Conservation (phyloP, 441 rosid genomes). For the Brassica hybrid region DNA sequence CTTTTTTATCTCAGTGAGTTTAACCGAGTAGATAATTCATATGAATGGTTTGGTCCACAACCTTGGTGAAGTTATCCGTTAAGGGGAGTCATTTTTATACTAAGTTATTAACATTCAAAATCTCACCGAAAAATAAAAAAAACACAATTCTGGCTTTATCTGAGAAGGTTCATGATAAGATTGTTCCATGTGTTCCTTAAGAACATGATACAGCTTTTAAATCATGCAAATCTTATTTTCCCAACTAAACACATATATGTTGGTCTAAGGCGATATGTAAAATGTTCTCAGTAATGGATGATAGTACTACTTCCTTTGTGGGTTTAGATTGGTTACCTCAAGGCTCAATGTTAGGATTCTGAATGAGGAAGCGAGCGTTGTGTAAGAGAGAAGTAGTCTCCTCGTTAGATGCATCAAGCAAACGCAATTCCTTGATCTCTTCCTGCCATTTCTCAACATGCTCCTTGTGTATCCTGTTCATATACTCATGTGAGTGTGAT, state of each 20-base stretch:
- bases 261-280: slow-evolving; percentile 17
- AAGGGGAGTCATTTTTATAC: slow-evolving; percentile 1
- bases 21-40: not conserved
- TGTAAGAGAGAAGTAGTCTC: slow-evolving; percentile 63
- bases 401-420: slow-evolving; percentile 44
- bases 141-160: slow-evolving; percentile 11
- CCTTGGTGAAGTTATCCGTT: not conserved
- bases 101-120: not conserved
- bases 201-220: slow-evolving; percentile 5
- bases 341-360: slow-evolving; percentile 56
- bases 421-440: slow-evolving; percentile 74
- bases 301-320: not conserved
- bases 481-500: not conserved
- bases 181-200: slow-evolving; percentile 9
- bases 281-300: not conserved
- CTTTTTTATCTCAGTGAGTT: not conserved
- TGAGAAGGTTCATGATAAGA: not conserved
- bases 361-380: slow-evolving; percentile 66
- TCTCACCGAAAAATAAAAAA: not conserved
- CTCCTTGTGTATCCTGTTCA: slow-evolving; percentile 79
- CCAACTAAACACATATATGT: slow-evolving; percentile 11
- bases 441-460: slow-evolving; percentile 91
- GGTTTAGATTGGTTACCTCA: slow-evolving; percentile 44
- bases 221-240: not conserved
- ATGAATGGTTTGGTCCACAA: not conserved